Evolutionary conservation across 2,329 filamentous ascomycete genomes (phyloP).

Genomic region (Aspergillus arachidicola): DNA sequence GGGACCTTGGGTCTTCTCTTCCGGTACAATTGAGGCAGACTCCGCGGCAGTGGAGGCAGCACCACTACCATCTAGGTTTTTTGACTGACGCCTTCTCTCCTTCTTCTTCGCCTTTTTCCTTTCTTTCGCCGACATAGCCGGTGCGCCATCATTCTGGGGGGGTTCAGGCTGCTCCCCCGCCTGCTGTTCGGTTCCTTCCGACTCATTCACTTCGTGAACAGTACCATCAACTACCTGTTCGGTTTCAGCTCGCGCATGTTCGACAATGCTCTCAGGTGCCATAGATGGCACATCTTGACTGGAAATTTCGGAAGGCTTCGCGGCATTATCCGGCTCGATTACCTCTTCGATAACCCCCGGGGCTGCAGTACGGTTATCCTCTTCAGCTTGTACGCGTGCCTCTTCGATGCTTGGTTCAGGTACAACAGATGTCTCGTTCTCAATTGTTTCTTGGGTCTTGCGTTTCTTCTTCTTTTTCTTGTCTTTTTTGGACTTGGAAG

Average conservation of each 20-base stretch:
- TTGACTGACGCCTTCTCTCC: constrained; percentile 42
- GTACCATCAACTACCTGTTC: background rate
- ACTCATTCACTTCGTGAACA: constrained; percentile 19
- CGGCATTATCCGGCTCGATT: background rate
- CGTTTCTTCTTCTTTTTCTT: constrained; percentile 44
- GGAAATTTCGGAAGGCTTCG: background rate
- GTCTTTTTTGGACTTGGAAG: constrained; percentile 28
- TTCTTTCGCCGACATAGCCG: constrained; percentile 37
- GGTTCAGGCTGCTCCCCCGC: constrained; percentile 12
- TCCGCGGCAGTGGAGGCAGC: constrained; percentile 10
- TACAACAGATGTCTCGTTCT: constrained; percentile 17
- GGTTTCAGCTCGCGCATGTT: background rate
- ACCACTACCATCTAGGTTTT: constrained; percentile 29
- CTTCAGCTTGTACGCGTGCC: background rate
- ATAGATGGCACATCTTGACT: constrained; percentile 11
- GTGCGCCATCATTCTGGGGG: constrained; percentile 22
- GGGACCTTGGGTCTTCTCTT: constrained; percentile 18
- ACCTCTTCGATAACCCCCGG: background rate
- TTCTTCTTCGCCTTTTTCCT: constrained; percentile 56
- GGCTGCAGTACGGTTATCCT: background rate
- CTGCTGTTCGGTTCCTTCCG: constrained; percentile 8
- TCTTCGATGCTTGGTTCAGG: background rate
- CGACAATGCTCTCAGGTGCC: too few relatives aligned
- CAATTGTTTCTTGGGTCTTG: constrained; percentile 21
- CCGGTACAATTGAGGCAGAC: background rate